Conservation (phyloP, 805 yeast species). For the Blastobotrys mokoenaii region DNA sequence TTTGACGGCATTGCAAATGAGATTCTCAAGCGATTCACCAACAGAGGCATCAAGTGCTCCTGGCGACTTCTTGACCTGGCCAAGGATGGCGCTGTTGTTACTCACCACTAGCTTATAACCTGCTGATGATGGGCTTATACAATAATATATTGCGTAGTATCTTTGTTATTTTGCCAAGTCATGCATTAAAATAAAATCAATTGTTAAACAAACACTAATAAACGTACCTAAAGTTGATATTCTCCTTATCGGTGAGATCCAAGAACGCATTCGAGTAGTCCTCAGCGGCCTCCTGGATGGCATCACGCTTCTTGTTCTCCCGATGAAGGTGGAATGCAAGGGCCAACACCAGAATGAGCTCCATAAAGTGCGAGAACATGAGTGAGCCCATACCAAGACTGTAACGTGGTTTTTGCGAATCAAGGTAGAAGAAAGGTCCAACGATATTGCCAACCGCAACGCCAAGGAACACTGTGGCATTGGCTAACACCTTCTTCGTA, state of each 20-base stretch:
- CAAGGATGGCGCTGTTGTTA: conserved; percentile 71
- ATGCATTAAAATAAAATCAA: not conserved
- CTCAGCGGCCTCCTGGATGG: not conserved
- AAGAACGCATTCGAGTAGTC: conserved; percentile 2
- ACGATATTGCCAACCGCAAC: conserved; percentile 47
- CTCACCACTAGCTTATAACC: conserved; percentile 23
- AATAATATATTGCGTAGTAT: too few relatives aligned
- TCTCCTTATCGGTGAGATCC: conserved; percentile 14
- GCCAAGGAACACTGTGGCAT: conserved; percentile 38
- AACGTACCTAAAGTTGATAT: conserved; percentile 10
- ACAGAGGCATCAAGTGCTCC: conserved; percentile 48
- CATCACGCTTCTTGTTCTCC: conserved; percentile 6
- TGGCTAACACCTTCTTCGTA: conserved; percentile 45
- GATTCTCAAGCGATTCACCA: conserved; percentile 64
- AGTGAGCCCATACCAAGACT: conserved; percentile 19
- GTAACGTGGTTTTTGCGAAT: conserved; percentile 11
- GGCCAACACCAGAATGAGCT: conserved; percentile 24
- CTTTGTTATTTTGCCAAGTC: too few relatives aligned
- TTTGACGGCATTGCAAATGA: conserved; percentile 75
- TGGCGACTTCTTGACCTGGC: conserved; percentile 87
- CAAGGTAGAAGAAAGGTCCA: conserved; percentile 38
- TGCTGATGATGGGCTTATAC: too few relatives aligned
- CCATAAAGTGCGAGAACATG: conserved; percentile 23
- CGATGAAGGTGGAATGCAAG: conserved; percentile 1
- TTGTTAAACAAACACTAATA: not conserved